Base-by-base conservation (phyloP, 2,329 filamentous ascomycete genomes). In the Fusarium nematophilum region DNA sequence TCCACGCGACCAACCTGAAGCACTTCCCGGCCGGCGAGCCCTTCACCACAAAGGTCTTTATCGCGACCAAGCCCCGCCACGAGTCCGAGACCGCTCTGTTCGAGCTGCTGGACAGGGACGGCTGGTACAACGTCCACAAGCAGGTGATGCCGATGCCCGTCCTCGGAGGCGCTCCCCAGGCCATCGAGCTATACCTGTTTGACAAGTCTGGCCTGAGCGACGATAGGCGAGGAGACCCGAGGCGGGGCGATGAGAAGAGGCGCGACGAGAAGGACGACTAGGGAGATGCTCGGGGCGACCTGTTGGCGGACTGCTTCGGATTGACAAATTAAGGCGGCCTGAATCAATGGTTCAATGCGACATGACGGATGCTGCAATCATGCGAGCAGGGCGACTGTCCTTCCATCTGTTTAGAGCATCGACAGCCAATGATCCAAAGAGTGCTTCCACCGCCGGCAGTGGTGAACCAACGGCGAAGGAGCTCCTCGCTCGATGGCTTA, bases 31-130 rank as follows among this genome's bases (percentile, higher is more conserved):
- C 39, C n/a, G 51, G 49, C 17, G 52, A 59, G 23, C 49, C 62
- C 6, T 64, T 66, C 25, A 64, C 56, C 42, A 79, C 80, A n/a
- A 76, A 72, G 6, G 79, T 86, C 1, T 74, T 86, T 17, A 62
- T 87, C 10, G 81, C 83, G 3, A 85, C 83, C 0, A 87, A 87
- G 67, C 82, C 79, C 1, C 78, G 84, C 1, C 85, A 87, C 57
- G 73, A 77, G 3, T 84, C 82, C 0, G 84, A 87, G 62, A 69
- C 73, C 26, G 77, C 72, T 0, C 64, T 86, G 14, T 85, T 84
- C 53, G 73, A 74, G 6, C 66, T 85, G 15, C 76, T 87, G 73
- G 62, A 73, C 2, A 67, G 67, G 3, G 72, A 78, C 3, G 77
- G 76, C 3, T 87, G 84, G 84, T 52, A 49, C 2, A 73, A 77